Percentiles rank a stretch among this genome's conserved stretches.
phyloP scores from a whole-genome alignment of 441 rosid genomes.

The Rhodomyrtus psidioides region DNA sequence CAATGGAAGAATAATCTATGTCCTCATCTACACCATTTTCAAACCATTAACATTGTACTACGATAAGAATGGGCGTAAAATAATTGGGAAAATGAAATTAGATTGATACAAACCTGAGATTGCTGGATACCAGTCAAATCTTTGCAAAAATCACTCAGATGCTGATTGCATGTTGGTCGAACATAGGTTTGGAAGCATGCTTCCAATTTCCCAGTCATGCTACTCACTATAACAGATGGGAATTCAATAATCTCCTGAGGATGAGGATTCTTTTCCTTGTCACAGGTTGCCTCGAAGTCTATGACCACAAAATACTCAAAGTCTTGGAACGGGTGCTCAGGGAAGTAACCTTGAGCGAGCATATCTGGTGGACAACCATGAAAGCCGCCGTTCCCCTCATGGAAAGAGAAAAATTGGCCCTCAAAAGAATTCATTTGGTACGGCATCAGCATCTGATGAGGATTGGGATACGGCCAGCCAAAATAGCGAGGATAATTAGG shows the following conservation, averaged over 20 bases:
- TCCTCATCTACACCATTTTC: too few relatives aligned
- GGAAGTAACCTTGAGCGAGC: conserved; percentile 5
- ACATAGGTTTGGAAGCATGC: conserved; percentile 62
- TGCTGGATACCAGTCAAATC: conserved; percentile 66
- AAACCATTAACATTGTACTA: too few relatives aligned
- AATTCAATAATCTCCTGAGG: conserved; percentile 76
- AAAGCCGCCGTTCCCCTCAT: background rate
- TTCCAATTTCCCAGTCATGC: conserved; percentile 54
- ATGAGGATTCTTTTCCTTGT: conserved; percentile 50
- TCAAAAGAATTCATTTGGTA: background rate
- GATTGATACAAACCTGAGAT: conserved; percentile 28
- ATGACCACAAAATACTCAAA: conserved; percentile 63
- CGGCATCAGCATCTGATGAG: background rate
- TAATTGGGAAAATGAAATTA: background rate
- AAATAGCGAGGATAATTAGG: conserved; percentile 10
- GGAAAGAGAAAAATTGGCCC: background rate
- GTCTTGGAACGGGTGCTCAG: conserved; percentile 35
- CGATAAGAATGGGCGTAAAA: background rate
- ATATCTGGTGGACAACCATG: conserved; percentile 6
- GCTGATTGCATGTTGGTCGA: conserved; percentile 57
- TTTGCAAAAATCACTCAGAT: conserved; percentile 58
- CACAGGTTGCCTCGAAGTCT: conserved; percentile 76
- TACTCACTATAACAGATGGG: conserved; percentile 62
- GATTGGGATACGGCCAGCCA: background rate
- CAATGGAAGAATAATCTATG: too few relatives aligned